Evolutionary conservation across 148 eudicot genomes (phyloP).

Genomic region (Heliamphora exappendiculata): DNA sequence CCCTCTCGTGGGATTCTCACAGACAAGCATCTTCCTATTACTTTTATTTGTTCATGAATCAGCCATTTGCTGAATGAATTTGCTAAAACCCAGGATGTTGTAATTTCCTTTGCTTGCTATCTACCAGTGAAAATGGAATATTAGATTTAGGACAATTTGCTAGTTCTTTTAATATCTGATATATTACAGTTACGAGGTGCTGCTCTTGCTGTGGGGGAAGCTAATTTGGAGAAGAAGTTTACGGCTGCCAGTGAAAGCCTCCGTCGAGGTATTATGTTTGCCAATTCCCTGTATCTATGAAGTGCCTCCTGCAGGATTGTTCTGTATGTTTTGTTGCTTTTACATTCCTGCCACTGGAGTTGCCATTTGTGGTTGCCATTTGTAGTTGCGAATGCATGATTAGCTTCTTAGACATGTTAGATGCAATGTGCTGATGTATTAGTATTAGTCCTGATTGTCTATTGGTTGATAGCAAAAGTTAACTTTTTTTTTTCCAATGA

Average conservation of each 20-base stretch:
- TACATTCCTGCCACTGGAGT: background rate
- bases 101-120: background rate
- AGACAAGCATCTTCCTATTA: no score
- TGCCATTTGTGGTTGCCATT: background rate
- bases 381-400: background rate
- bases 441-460: background rate
- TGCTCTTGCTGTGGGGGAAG: constrained; percentile 92
- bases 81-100: background rate
- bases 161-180: background rate
- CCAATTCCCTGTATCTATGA: constrained; percentile 83
- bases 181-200: constrained; percentile 68
- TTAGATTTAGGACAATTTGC: background rate
- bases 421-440: background rate
- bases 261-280: constrained; percentile 97
- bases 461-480: background rate
- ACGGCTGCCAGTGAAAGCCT: constrained; percentile 79
- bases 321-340: background rate
- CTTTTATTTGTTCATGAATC: background rate
- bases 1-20: no score
- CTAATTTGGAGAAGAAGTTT: constrained; percentile 72
- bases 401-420: background rate
- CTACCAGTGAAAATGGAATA: background rate
- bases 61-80: background rate
- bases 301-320: background rate
- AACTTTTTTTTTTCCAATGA: background rate